Percentiles rank a stretch among this genome's conserved stretches.
These are phyloP conservation scores for Kickxella alabastrina DNA, from an alignment of 192 early-diverging fungal genomes.

Conservation along the genomic window DNA sequence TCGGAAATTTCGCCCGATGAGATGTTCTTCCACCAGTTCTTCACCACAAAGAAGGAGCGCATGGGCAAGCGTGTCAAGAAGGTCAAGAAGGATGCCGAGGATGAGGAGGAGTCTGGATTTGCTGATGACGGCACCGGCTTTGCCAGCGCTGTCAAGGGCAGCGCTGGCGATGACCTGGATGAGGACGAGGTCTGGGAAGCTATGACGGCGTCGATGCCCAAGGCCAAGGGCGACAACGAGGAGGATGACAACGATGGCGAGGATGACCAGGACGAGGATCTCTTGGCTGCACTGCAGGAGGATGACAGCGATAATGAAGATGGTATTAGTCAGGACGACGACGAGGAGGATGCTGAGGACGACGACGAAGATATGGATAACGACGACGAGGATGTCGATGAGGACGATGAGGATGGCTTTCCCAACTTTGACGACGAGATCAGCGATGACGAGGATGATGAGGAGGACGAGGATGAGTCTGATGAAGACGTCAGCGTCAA, in stretches of 20 bases:
- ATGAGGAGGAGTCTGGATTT: conserved; percentile 48
- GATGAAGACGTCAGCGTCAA: conserved; percentile 26
- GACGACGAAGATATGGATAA: conserved; percentile 50
- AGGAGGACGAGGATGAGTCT: conserved; percentile 52
- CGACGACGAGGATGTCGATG: conserved; percentile 43
- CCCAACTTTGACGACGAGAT: conserved; percentile 56
- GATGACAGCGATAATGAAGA: conserved; percentile 24
- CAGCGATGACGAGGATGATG: conserved; percentile 52
- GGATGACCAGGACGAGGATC: conserved; percentile 43
- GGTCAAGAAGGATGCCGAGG: conserved; percentile 48
- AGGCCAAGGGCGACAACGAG: conserved; percentile 49
- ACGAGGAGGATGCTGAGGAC: conserved; percentile 19
- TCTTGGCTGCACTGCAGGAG: conserved; percentile 48
- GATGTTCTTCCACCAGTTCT: conserved; percentile 48
- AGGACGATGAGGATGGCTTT: conserved; percentile 53
- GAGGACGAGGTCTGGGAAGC: conserved; percentile 91
- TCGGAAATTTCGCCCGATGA: conserved; percentile 27
- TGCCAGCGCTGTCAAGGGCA: conserved; percentile 22
- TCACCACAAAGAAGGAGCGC: conserved; percentile 33
- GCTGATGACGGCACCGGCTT: conserved; percentile 50
- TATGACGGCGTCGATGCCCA: conserved; percentile 70
- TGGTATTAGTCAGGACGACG: conserved; percentile 32
- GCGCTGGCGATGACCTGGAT: conserved; percentile 50
- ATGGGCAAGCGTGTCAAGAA: conserved; percentile 40
- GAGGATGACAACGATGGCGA: conserved; percentile 56